Base-by-base conservation (phyloP, 495 filamentous ascomycete genomes). In the Sphaerosporella brunnea region DNA sequence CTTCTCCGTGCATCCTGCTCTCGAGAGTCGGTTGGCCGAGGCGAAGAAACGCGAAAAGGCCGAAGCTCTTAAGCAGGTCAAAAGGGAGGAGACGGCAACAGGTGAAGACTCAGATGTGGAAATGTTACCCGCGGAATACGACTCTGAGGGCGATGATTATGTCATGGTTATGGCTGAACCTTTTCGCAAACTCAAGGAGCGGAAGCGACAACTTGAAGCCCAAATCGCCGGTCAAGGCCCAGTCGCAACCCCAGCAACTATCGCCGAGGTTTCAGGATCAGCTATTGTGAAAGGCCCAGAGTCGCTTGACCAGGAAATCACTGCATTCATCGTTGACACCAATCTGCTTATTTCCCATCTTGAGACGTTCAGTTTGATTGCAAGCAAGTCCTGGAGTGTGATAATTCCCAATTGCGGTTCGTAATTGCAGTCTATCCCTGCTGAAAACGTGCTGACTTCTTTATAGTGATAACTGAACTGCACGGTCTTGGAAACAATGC, bases 381-480 rank as follows among this genome's bases (percentile, higher is more conserved):
- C 42, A n/a, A 49, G 42, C 2, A 34, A 30, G 16, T 45, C 50
- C 23, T 61, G 58, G 58, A 24, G 47, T 7, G 49, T 61, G 7
- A 47, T 60, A 25, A 54, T 61, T 20, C 58, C 58, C 21, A 61
- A 61, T 35, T 49, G 47, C 47, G 58, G 58, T 61, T 54, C 45
- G 58, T 45, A 18, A 7, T 35, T n/a, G 23, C 15, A 23, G 3
- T 18, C 10, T 13, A 28, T 2, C 13, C 47, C 49, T n/a, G 49
- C 43, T 50, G n/a, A 36, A n/a, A n/a, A n/a, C n/a, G n/a, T n/a
- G n/a, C n/a, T n/a, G n/a, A n/a, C 19, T 43, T 19, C 11, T 25
- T 18, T 16, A 38, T 35, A 61, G 58, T 60, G 11, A 56, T 61
- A 20, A 61, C 58, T 8, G 58, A 61, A 15, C 47, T 61, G 2